Conservation (phyloP, 106 monocot genomes). For the Vanilla planifolia region DNA sequence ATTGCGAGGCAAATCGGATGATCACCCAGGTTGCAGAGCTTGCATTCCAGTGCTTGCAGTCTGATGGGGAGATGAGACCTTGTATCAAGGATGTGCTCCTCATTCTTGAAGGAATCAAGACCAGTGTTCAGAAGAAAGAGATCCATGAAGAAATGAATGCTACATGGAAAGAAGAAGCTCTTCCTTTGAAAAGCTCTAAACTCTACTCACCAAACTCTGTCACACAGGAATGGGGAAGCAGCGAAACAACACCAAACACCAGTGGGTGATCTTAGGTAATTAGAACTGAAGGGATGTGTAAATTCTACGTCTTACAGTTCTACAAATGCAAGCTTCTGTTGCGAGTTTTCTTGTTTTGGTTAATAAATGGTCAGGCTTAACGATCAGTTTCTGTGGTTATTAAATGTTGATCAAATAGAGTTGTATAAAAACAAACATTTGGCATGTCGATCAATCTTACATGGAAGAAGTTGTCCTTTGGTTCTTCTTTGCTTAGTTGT, state of each 20-base stretch:
- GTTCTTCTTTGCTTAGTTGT: too few relatives aligned
- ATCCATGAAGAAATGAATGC: background rate
- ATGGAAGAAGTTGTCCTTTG: too few relatives aligned
- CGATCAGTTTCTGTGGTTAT: too few relatives aligned
- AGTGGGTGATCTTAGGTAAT: too few relatives aligned
- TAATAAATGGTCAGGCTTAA: too few relatives aligned
- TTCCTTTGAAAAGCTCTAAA: background rate
- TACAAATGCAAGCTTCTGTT: too few relatives aligned
- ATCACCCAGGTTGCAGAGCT: conserved; percentile 14
- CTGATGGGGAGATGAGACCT: conserved; percentile 18
- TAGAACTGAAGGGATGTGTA: too few relatives aligned
- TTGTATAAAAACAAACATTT: too few relatives aligned
- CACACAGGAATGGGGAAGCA: conserved; percentile 11
- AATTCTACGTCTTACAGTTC: too few relatives aligned
- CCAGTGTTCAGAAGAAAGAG: background rate
- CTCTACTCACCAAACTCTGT: conserved; percentile 20
- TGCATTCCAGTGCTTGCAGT: conserved; percentile 16
- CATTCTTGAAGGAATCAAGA: background rate
- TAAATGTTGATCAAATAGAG: too few relatives aligned
- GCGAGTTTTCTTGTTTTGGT: too few relatives aligned
- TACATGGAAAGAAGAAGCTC: conserved; percentile 2
- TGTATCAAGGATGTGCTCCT: conserved; percentile 13
- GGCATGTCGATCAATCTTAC: too few relatives aligned
- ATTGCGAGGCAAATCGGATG: conserved; percentile 5
- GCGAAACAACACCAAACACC: conserved; percentile 8